Base-by-base conservation (phyloP, 805 yeast genomes). In the Hyphopichia homilentoma region DNA sequence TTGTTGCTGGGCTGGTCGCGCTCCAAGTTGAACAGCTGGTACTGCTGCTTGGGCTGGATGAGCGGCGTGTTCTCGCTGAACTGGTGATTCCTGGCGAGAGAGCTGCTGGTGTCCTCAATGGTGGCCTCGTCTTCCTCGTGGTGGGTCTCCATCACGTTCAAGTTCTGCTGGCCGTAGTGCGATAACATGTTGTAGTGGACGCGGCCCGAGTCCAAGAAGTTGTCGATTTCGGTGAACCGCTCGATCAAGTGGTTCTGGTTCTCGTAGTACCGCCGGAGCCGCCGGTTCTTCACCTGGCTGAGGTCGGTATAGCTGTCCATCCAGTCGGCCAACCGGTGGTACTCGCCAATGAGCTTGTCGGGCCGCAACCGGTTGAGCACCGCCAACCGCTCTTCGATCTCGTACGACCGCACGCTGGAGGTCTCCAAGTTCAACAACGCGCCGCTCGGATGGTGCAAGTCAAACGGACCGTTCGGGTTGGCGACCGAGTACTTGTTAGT, bases 131-230 rank as follows among this genome's bases (percentile, higher is more conserved):
- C 50, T 35, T 35, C 56, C 15, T 38, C 48, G 15, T 41, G 42
- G 9, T 44, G 50, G 3, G 46, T 36, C 5, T 47, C 47, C 28
- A 39, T 47, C 40, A 34, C 55, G 33, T 32, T 50, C 40, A 30
- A 41, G 26, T 20, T 20, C 22, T 8, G 9, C 11, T 20, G 22
- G 3, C 74, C 77, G 45, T 84, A 83, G 31, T 73, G 77, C 28
- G 73, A 65, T 32, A 84, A 66, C 79, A 84, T 79, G 27, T 72
- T 64, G 38, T 70, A 68, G 42, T 79, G 84, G 36, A 84, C 69
- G 29, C 56, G 52, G 1, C 88, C 88, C 4, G 85, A 74, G 47
- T 82, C 93, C 28, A 84, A 62, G 32, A 83, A 60, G 31, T 65
- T 61, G 50, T 84, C 94, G 16, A 84, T 75, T 36, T 75, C 81